Percentiles rank a stretch among this genome's conserved stretches.
Conservation (phyloP, 805 yeast species). For the Kodamaea sagamina region DNA sequence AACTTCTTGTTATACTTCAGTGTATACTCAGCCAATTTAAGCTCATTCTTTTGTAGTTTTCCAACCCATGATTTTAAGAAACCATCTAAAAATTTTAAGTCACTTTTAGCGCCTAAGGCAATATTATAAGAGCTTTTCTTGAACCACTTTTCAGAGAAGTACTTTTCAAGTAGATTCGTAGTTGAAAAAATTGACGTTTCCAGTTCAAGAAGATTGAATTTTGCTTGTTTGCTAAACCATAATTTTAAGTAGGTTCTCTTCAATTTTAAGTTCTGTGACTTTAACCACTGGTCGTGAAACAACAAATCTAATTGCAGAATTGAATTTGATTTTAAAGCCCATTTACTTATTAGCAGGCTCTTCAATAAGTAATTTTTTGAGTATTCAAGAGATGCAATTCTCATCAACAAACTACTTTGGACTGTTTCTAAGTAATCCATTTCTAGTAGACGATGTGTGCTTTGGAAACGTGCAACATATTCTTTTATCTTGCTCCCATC, state of each 20-base stretch:
- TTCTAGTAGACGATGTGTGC: slow-evolving; percentile 26
- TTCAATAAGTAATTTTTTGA: neutral
- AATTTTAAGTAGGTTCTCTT: neutral
- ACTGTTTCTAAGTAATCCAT: slow-evolving; percentile 1
- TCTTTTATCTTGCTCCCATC: slow-evolving; percentile 19
- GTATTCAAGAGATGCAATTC: slow-evolving; percentile 25
- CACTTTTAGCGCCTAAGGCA: neutral
- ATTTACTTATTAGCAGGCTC: neutral
- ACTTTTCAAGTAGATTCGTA: neutral
- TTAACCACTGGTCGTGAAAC: neutral
- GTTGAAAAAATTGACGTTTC: slow-evolving; percentile 8
- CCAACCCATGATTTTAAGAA: slow-evolving; percentile 1
- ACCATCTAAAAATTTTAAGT: neutral
- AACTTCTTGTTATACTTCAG: neutral
- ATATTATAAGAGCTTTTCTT: neutral
- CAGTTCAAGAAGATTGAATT: slow-evolving; percentile 4
- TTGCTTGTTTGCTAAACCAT: slow-evolving; percentile 3
- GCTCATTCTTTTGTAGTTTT: neutral
- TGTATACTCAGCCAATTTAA: neutral
- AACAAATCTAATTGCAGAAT: neutral
- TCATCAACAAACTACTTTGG: slow-evolving; percentile 32
- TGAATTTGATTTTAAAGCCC: neutral
- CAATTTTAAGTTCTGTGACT: slow-evolving; percentile 1
- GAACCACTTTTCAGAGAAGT: slow-evolving; percentile 3
- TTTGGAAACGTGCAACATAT: slow-evolving; percentile 24